phyloP scores from a whole-genome alignment of 129 eudicot species.

The Flaveria sonorensis region DNA sequence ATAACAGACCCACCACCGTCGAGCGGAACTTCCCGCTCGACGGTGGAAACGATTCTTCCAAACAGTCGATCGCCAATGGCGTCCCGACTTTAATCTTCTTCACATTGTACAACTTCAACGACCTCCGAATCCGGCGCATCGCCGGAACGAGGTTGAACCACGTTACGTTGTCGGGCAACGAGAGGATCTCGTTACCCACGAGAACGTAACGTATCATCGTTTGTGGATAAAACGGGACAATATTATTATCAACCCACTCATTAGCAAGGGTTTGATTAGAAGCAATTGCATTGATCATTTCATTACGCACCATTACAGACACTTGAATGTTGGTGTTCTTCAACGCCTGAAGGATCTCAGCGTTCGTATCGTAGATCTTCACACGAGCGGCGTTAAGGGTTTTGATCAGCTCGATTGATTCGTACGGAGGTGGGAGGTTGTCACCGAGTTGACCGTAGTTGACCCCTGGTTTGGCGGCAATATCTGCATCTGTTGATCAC shows the following conservation, averaged over 20 bases:
- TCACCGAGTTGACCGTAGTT: neutral
- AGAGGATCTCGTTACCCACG: slow-evolving; percentile 76
- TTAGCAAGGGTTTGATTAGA: slow-evolving; percentile 65
- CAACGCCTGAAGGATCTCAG: slow-evolving; percentile 64
- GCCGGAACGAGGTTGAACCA: slow-evolving; percentile 80
- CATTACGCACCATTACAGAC: slow-evolving; percentile 72
- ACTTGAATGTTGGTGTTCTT: slow-evolving; percentile 58
- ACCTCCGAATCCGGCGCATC: slow-evolving; percentile 49
- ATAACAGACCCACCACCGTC: slow-evolving; percentile 46
- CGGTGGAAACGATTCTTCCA: slow-evolving; percentile 63
- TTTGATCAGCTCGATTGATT: neutral
- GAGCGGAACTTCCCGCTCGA: slow-evolving; percentile 62
- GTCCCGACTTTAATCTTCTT: slow-evolving; percentile 69
- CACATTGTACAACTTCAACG: slow-evolving; percentile 40
- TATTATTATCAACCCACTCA: slow-evolving; percentile 59
- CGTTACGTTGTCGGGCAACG: slow-evolving; percentile 44
- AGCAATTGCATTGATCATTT: slow-evolving; percentile 49
- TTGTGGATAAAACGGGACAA: slow-evolving; percentile 63
- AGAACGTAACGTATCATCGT: slow-evolving; percentile 70
- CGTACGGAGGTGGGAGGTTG: neutral
- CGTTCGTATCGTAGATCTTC: slow-evolving; percentile 65
- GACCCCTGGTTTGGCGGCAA: neutral
- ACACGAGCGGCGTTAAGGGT: neutral
- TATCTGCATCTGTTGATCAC: neutral
- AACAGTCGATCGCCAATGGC: slow-evolving; percentile 61